Base-by-base conservation (phyloP, 2,329 filamentous ascomycete genomes). In the Clonostachys rosea region DNA sequence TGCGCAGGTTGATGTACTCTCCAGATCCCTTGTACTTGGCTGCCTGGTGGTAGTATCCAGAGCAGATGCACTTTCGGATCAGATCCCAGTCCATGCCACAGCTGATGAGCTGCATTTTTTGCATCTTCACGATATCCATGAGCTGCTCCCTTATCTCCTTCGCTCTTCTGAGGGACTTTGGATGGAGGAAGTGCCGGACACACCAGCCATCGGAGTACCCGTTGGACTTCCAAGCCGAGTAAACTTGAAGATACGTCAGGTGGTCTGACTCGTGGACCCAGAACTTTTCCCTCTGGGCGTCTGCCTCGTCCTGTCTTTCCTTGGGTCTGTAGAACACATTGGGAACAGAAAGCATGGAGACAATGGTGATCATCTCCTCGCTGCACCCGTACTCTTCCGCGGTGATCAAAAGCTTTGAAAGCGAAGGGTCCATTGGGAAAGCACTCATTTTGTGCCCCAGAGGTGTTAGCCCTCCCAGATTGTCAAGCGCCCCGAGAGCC, bases 221-320 rank as follows among this genome's bases (percentile, higher is more conserved):
- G 62, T 99, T 96, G 44, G 87, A 78, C 66, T 88, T 90, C 94
- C 94, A 99, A 62, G 96, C 92, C 8, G 86, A 86, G 69, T 95
- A 99, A 1, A 99, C 94, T 60, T 97, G 91, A 4, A 99, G 81
- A 40, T 96, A 87, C 1, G 94, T 99, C 39, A 99, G 74, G 63
- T 99, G 94, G 64, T 99, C 94, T 2, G 91, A 96, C 67, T 99
- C 94, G 30, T 94, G 91, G 8, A 99, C 94, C 70, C 96, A 97
- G 68, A 99, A 99, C 66, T 97, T 97, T 64, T 99, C 94, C 30
- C 92, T 84, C 34, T 94, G 91, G 1, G 91, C 85, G 59, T 99
- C 94, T 6, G 92, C 94, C 70, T 99, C 94, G 61, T 99, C 94
- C 59, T 96, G 88, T 2, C 94, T 86, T 66, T 99, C 95, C 63